Conservation (phyloP, 2,329 filamentous ascomycete genomes). For the Hypoxylon sp. region DNA sequence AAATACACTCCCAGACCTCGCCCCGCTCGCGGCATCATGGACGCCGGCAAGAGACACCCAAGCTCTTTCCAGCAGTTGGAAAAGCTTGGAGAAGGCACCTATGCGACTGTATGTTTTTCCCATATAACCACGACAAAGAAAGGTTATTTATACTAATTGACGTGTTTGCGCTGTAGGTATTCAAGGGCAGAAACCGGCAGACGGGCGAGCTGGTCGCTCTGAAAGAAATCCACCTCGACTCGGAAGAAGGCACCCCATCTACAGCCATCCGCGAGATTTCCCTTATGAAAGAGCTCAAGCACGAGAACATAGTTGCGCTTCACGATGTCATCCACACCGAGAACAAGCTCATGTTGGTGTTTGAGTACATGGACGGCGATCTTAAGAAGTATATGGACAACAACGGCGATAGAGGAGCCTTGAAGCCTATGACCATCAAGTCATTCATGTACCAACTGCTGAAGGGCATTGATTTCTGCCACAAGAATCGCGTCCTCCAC, state of each 20-base stretch:
- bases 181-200: slow-evolving; percentile 97
- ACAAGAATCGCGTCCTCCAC: slow-evolving; percentile 95
- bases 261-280: slow-evolving; percentile 99
- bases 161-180: slow-evolving; percentile 72
- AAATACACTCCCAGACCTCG: slow-evolving; percentile 52
- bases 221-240: slow-evolving; percentile 99
- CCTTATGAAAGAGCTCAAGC: slow-evolving; percentile 99
- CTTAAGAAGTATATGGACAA: slow-evolving; percentile 99
- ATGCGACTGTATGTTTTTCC: slow-evolving; percentile 82
- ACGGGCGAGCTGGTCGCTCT: slow-evolving; percentile 96
- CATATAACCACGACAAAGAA: background rate
- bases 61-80: slow-evolving; percentile 99
- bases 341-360: slow-evolving; percentile 99
- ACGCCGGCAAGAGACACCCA: slow-evolving; percentile 84
- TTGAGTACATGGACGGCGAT: slow-evolving; percentile 99
- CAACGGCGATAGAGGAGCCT: slow-evolving; percentile 85
- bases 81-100: slow-evolving; percentile 98
- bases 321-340: slow-evolving; percentile 99
- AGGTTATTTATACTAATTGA: slow-evolving; percentile 15
- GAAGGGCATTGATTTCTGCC: slow-evolving; percentile 96
- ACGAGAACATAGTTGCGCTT: slow-evolving; percentile 96
- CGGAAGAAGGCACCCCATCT: slow-evolving; percentile 95
- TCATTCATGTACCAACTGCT: slow-evolving; percentile 99
- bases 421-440: slow-evolving; percentile 93
- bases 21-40: slow-evolving; percentile 70